Evolutionary conservation across 192 early-diverging fungal species (phyloP).

Genomic region (Spinellus fusiger): DNA sequence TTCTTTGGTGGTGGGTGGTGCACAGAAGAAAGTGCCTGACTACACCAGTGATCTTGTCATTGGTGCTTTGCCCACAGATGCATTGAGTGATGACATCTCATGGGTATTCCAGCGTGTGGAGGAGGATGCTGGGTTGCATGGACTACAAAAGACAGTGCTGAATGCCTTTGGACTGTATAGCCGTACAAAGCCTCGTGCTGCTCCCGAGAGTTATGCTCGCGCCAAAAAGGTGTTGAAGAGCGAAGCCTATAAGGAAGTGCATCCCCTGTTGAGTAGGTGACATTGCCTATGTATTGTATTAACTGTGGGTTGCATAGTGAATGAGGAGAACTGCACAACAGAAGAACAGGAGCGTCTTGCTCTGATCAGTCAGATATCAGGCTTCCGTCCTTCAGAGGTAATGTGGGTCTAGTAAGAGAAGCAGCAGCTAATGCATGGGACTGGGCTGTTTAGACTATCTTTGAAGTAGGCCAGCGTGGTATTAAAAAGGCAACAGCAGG

Average conservation of each 20-base stretch:
- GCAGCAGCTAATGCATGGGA: background rate
- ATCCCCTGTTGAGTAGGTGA: conserved; percentile 67
- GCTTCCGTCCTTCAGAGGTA: conserved; percentile 76
- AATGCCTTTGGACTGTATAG: conserved; percentile 87
- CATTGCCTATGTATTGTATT: background rate
- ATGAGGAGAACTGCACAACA: conserved; percentile 2
- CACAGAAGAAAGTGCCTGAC: conserved; percentile 18
- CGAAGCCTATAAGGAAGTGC: conserved; percentile 60
- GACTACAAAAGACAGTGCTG: conserved; percentile 54
- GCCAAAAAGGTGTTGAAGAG: conserved; percentile 76
- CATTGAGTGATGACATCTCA: conserved; percentile 68
- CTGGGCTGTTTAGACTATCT: conserved; percentile 60
- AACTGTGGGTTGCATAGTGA: no score
- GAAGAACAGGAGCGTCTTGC: conserved; percentile 57
- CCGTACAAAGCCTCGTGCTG: conserved; percentile 75
- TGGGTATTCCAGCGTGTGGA: conserved; percentile 60
- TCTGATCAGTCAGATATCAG: conserved; percentile 69
- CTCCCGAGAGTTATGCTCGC: conserved; percentile 79
- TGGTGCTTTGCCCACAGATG: conserved; percentile 67
- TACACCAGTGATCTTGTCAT: conserved; percentile 79
- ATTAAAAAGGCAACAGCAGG: conserved; percentile 63
- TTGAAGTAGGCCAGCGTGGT: conserved; percentile 88
- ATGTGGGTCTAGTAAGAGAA: conserved; percentile 13
- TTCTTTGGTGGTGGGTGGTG: conserved; percentile 41
- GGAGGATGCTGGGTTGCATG: conserved; percentile 58